Percentiles rank a stretch among this genome's conserved stretches.
Evolutionary conservation across 108 stramenopile species (phyloP).

Genomic region (Aurantiochytrium sp.): DNA sequence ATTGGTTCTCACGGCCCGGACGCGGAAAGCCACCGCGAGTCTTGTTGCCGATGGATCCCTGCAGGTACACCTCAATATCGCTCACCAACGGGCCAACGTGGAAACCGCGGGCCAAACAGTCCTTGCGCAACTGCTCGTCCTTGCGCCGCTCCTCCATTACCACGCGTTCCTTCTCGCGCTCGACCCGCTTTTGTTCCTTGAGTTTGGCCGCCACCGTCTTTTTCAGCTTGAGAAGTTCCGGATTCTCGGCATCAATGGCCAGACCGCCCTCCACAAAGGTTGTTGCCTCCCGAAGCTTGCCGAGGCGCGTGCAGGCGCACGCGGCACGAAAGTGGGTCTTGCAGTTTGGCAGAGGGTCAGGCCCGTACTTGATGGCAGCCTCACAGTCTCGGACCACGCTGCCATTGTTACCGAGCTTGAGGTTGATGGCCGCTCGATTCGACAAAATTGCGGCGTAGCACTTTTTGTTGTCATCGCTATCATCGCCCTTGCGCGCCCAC

Average conservation of each 20-base stretch:
- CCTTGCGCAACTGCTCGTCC: slow-evolving; percentile 16
- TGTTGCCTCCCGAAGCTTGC: neutral
- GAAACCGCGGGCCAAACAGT: neutral
- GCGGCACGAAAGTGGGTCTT: neutral
- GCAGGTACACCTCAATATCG: neutral
- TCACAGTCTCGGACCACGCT: neutral
- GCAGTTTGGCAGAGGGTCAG: neutral
- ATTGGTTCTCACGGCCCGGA: neutral
- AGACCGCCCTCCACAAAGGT: neutral
- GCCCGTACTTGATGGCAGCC: neutral
- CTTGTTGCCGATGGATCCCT: neutral
- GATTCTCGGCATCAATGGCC: neutral
- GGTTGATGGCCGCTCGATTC: slow-evolving; percentile 12
- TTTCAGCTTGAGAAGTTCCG: neutral
- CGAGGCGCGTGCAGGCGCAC: neutral
- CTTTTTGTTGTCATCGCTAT: neutral
- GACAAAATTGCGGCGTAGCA: slow-evolving; percentile 12
- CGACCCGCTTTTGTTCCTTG: neutral
- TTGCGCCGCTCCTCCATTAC: neutral
- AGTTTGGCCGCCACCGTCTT: neutral
- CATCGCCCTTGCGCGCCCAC: slow-evolving; percentile 6
- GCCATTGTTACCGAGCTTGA: neutral
- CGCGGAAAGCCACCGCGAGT: slow-evolving; percentile 5
- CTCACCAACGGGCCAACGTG: neutral
- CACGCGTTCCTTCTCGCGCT: neutral